These are phyloP conservation scores for Barnettozyma pratensis DNA, from an alignment of 805 yeast genomes.

Conservation along the genomic window DNA sequence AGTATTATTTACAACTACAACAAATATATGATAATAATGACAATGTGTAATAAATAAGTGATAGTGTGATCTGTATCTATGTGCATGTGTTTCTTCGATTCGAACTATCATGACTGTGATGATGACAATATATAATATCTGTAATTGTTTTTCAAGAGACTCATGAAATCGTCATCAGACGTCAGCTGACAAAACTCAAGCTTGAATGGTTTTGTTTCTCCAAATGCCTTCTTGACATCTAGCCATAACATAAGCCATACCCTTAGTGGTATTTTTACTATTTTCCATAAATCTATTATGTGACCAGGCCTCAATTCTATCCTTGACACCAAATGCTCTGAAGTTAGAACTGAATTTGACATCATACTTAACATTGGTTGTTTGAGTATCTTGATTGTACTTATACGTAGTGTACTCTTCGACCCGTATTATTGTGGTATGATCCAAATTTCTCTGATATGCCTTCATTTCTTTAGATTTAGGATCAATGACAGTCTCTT, in stretches of 20 bases:
- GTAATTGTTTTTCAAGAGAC: too few species aligned
- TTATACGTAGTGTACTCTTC: slow-evolving; percentile 69
- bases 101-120: too few species aligned
- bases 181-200: too few species aligned
- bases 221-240: slow-evolving; percentile 34
- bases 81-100: background rate
- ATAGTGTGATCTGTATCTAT: background rate
- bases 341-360: slow-evolving; percentile 74
- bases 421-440: slow-evolving; percentile 67
- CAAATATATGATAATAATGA: background rate
- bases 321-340: slow-evolving; percentile 54
- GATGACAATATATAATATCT: too few species aligned
- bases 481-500: slow-evolving; percentile 71
- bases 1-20: background rate
- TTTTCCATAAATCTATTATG: slow-evolving; percentile 64
- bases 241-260: slow-evolving; percentile 76
- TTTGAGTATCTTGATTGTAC: slow-evolving; percentile 26
- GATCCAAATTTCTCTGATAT: slow-evolving; percentile 81
- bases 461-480: slow-evolving; percentile 46
- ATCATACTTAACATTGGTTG: slow-evolving; percentile 46
- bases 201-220: slow-evolving; percentile 3
- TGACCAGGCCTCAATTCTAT: slow-evolving; percentile 80
- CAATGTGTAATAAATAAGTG: slow-evolving; percentile 1
- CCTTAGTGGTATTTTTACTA: slow-evolving; percentile 58
- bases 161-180: too few species aligned